Conservation (phyloP, 73 alveolate genomes). For the Uronychia setigera region DNA sequence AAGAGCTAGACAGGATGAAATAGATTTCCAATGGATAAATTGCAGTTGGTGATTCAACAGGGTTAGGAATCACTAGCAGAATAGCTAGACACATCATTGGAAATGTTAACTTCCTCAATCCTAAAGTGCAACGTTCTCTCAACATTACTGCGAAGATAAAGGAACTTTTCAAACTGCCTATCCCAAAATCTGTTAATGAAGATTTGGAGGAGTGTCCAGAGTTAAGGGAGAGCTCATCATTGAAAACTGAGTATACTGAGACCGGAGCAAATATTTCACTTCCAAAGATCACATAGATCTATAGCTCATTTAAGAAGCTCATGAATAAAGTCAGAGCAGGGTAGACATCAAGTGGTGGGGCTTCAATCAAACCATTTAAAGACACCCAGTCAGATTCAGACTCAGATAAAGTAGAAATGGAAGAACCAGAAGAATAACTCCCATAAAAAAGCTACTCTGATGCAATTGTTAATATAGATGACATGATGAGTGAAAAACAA, state of each 20-base stretch:
- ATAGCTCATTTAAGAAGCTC: neutral
- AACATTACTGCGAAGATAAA: neutral
- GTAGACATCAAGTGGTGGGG: neutral
- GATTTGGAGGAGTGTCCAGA: too few species aligned
- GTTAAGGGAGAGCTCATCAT: too few species aligned
- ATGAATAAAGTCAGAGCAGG: neutral
- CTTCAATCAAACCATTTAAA: neutral
- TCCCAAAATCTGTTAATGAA: neutral
- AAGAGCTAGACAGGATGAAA: neutral
- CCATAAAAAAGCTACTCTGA: too few species aligned
- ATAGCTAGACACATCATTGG: neutral
- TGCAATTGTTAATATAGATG: neutral
- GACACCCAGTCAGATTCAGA: neutral
- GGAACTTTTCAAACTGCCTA: neutral
- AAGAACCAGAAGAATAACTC: constrained; percentile 1
- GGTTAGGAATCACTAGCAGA: neutral
- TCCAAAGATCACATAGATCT: neutral
- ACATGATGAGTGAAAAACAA: neutral
- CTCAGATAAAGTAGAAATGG: neutral
- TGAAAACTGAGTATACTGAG: too few species aligned
- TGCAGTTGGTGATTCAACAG: neutral
- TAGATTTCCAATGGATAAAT: neutral
- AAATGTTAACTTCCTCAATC: neutral
- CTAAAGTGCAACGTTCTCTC: neutral
- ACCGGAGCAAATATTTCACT: neutral